These are phyloP conservation scores for Westerdykella ornata DNA, from an alignment of 2,329 filamentous ascomycete species.

Conservation along the genomic window DNA sequence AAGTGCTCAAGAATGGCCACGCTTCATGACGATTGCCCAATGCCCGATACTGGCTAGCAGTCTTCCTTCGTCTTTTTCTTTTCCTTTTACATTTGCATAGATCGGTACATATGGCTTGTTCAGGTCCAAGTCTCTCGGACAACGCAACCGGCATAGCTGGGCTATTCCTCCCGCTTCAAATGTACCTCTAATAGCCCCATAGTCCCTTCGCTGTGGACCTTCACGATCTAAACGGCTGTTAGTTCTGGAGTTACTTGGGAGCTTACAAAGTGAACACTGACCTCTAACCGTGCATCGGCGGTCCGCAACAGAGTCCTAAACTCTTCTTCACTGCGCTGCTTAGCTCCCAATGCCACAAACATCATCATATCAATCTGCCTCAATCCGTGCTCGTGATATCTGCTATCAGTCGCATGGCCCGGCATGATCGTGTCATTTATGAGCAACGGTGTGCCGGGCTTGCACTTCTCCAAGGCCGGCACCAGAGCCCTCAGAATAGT, in stretches of 20 bases:
- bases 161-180: not conserved
- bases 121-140: too few species aligned
- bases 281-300: conserved; percentile 3
- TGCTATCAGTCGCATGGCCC: conserved; percentile 12
- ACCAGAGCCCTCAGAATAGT: conserved; percentile 31
- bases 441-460: conserved; percentile 21
- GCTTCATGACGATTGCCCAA: too few species aligned
- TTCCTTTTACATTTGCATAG: too few species aligned
- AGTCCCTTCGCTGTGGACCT: conserved; percentile 2
- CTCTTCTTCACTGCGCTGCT: conserved; percentile 22
- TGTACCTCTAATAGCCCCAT: conserved; percentile 7
- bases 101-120: too few species aligned
- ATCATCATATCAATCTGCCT: conserved; percentile 30
- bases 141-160: too few species aligned
- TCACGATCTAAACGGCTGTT: conserved; percentile 1
- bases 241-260: not conserved
- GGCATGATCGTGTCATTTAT: conserved; percentile 34
- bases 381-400: conserved; percentile 19
- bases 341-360: conserved; percentile 21
- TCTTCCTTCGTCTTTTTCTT: too few species aligned
- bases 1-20: too few species aligned
- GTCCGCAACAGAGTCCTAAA: conserved; percentile 4
- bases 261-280: not conserved
- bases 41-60: too few species aligned
- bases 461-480: conserved; percentile 27